phyloP scores from a whole-genome alignment of 73 alveolate species.

The Durusdinium trenchii region DNA sequence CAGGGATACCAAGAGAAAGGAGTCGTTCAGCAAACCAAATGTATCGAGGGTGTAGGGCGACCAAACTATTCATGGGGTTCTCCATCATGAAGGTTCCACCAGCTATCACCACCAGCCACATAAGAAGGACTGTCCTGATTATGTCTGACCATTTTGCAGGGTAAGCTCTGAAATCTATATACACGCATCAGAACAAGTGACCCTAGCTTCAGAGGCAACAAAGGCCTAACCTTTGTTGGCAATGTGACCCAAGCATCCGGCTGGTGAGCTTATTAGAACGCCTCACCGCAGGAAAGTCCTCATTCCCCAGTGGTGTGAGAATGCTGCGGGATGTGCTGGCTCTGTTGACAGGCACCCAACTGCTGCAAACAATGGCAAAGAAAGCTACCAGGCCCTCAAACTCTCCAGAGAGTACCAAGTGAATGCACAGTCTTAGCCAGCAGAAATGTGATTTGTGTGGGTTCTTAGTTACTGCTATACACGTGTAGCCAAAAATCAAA shows the following conservation, averaged over 20 bases:
- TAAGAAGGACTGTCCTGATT: not conserved
- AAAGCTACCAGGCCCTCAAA: not conserved
- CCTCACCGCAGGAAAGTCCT: not conserved
- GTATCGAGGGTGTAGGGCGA: constrained; percentile 16
- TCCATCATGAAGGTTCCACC: constrained; percentile 30
- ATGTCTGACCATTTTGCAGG: not conserved
- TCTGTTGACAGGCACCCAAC: constrained; percentile 22
- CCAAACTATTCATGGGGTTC: not conserved
- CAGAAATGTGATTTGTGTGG: not conserved
- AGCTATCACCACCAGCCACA: not conserved
- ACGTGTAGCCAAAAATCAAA: too few relatives aligned
- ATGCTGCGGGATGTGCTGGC: not conserved
- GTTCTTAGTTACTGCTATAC: too few relatives aligned
- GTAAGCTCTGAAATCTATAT: too few relatives aligned
- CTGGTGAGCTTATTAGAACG: constrained; percentile 14
- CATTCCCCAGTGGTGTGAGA: constrained; percentile 1
- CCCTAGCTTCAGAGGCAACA: too few relatives aligned
- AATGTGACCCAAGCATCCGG: not conserved
- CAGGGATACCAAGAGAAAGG: not conserved
- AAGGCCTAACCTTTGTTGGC: too few relatives aligned
- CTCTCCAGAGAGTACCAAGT: not conserved
- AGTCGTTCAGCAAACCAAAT: not conserved
- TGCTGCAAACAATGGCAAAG: not conserved
- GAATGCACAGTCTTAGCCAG: not conserved
- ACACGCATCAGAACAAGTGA: too few relatives aligned